These are phyloP conservation scores for Mycena capillaripes DNA, from an alignment of 768 basidiomycete genomes.

Conservation along the genomic window DNA sequence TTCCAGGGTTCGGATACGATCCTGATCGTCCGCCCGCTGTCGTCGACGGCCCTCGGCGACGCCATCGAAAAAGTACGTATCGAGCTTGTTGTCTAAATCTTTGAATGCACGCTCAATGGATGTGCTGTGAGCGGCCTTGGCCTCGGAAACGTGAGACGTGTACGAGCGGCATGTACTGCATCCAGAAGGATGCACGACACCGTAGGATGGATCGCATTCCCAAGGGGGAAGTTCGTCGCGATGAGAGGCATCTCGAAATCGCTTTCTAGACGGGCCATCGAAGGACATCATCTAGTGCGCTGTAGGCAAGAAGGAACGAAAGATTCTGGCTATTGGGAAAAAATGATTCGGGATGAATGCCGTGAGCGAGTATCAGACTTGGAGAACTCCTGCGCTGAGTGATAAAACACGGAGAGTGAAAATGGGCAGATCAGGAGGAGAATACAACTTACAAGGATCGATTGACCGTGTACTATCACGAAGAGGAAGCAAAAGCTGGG, in stretches of 20 bases:
- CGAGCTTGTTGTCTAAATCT: slow-evolving; percentile 54
- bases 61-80: slow-evolving; percentile 55
- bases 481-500: background rate
- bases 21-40: slow-evolving; percentile 55
- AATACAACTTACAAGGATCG: background rate
- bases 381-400: slow-evolving; percentile 30
- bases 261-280: slow-evolving; percentile 30
- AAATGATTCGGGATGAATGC: too few species aligned
- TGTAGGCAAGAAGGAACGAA: slow-evolving; percentile 13
- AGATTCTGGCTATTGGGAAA: too few species aligned
- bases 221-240: slow-evolving; percentile 44
- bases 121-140: slow-evolving; percentile 49
- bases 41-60: slow-evolving; percentile 55
- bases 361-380: too few species aligned
- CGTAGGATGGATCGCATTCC: slow-evolving; percentile 56
- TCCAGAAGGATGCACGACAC: slow-evolving; percentile 55
- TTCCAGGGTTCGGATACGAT: slow-evolving; percentile 50
- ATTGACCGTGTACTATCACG: background rate
- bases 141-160: slow-evolving; percentile 56
- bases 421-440: background rate
- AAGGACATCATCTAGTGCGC: slow-evolving; percentile 19
- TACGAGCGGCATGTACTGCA: slow-evolving; percentile 55
- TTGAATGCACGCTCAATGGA: slow-evolving; percentile 57
- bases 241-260: slow-evolving; percentile 25
- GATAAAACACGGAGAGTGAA: slow-evolving; percentile 27